Evolutionary conservation across 345 rosid genomes (phyloP), one percentile per base, ranked within the genome.

Genomic region (Rhizophora apiculata): DNA sequence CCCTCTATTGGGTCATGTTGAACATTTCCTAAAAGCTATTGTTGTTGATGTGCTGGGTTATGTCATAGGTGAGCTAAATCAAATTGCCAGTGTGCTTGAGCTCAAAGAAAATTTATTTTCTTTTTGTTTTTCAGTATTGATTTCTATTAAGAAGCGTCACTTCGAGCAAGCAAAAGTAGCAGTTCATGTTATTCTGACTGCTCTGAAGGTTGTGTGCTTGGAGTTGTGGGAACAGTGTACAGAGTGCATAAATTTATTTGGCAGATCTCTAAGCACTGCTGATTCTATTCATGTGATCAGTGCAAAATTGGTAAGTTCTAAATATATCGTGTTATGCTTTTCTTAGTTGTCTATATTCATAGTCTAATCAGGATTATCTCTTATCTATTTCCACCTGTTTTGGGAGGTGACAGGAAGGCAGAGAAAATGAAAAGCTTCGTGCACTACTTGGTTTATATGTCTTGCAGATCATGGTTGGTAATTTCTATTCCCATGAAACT

Each of bases 151-250:
- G 78, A 90, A 91, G 85, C 94, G 85, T 59, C 96, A 90, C 62
- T 86, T 84, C 71, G 85, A 92, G 81, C 98, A 92, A 75, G 72
- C 85, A 53, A 92, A 84, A 78, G 92, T 78, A 43, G 91, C 88
- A 57, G 68, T 88, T 72, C 95, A 90, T 43, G 73, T 89, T 59
- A 74, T 88, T 71, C 62, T 94, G 52, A 82, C 79, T 63, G 89
- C 84, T 60, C 72, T 89, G 68, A 82, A 83, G 80, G 82, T 53
- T 29, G 75, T 83, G 52, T 78, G 81, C 19, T 76, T 73, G 53
- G 86, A 85, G 75, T 49, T 80, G 29, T 69, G 66, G 32, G 82
- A 67, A 51, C 79, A 62, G 30, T 73, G 76, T 68, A 36, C 70
- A 31, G 84, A 85, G 59, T 64, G 71, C 53, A 81, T 83, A 72